Evolutionary conservation across 768 basidiomycete genomes (phyloP).

Genomic region (Sarcomyxa edulis): DNA sequence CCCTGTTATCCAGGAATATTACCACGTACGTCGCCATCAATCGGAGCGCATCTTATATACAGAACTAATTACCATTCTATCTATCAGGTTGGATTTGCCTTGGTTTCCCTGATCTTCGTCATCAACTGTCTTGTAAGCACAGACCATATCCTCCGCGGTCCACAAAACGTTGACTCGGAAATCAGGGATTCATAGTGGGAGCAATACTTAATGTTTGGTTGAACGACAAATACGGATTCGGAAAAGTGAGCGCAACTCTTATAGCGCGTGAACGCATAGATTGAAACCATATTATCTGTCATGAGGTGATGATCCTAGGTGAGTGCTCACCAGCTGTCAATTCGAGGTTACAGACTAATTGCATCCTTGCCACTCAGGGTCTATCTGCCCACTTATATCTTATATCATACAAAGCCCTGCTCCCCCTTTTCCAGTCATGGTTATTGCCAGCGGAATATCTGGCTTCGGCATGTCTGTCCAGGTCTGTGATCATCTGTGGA

Average conservation of each 20-base stretch:
- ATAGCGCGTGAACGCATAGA: background rate
- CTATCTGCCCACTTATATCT: conserved; percentile 33
- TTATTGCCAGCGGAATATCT: conserved; percentile 35
- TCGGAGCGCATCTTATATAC: background rate
- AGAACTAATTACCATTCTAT: conserved; percentile 14
- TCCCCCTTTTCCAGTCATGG: conserved; percentile 49
- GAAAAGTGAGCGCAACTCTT: conserved; percentile 29
- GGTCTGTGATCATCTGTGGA: conserved; percentile 16
- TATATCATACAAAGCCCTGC: conserved; percentile 40
- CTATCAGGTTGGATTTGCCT: conserved; percentile 36
- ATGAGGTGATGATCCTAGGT: conserved; percentile 18
- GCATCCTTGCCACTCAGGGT: conserved; percentile 21
- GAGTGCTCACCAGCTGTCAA: background rate
- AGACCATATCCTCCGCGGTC: background rate
- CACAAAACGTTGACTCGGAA: background rate
- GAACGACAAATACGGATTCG: conserved; percentile 39
- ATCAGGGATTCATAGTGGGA: conserved; percentile 43
- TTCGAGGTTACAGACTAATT: conserved; percentile 1
- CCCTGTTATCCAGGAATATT: no score
- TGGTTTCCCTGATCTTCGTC: conserved; percentile 50
- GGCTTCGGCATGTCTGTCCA: conserved; percentile 48
- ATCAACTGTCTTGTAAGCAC: conserved; percentile 22
- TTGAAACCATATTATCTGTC: background rate
- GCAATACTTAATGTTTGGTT: conserved; percentile 43
- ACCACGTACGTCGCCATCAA: no score